Base-by-base conservation (phyloP, 2,329 filamentous ascomycete species). In the Chaetomium strumarium region DNA sequence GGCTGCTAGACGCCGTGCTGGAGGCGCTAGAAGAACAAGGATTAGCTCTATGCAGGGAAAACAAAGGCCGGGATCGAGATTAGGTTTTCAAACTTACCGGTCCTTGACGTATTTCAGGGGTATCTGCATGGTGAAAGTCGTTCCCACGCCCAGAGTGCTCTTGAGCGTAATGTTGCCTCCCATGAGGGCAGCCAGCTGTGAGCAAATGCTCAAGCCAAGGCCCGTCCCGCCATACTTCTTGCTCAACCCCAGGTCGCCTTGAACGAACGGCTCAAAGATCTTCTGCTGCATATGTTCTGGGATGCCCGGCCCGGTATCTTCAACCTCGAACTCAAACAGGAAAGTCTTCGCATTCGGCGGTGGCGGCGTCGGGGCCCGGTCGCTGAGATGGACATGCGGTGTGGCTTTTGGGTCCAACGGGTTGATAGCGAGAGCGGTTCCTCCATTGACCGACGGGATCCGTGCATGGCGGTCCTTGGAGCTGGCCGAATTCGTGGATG, bases 201-300 rank as follows among this genome's bases (percentile, higher is more conserved):
- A 85, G 69, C 90, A 95, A 62, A 96, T 96, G 63, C 87, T 92
- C 50, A 96, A 69, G 1, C 91, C 91, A 1, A 96, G 73, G 4
- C 91, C 91, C 1, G 91, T 96, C 14, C 91, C 91, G 16, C 90
- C 90, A 64, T 85, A 95, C 64, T 93, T 93, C 68, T 90, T 95
- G 72, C 87, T 95, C 14, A 96, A 72, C 1, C 90, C 88, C 1
- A 93, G 72, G 64, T 96, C 90, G n/a, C 88, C 91, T 68, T 96
- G 91, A 0, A 96, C 88, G 64, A 96, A 96, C 0, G 91, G 91
- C 67, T 96, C 91, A 65, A 96, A 96, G 10, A 96, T 89, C 60
- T 85, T 85, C 52, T 88, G 76, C 61, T 90, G 89, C 67, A 95
- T 80, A 58, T 85, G 73, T 7, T 84, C 79, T 0, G 89, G 82